Evolutionary conservation across 2,329 filamentous ascomycete species (phyloP).

Genomic region (Pestalotiopsis sp.): DNA sequence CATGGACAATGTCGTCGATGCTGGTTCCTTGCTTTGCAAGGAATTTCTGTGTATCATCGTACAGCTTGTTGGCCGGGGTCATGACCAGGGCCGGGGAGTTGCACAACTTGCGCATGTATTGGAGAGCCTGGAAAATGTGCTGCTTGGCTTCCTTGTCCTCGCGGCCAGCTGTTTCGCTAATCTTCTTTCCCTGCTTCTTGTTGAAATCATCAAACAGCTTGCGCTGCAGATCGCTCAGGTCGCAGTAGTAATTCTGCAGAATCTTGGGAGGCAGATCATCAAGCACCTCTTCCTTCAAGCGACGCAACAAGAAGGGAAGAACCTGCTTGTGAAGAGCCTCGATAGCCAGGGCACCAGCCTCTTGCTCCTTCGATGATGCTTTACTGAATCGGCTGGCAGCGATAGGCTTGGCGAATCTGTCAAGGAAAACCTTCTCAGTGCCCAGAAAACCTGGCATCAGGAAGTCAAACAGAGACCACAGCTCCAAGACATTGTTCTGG

Average conservation of each 20-base stretch:
- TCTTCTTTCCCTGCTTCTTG: conserved; percentile 87
- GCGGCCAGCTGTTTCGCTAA: conserved; percentile 80
- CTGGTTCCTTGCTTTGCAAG: conserved; percentile 79
- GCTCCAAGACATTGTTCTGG: conserved; percentile 94
- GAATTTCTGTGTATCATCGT: conserved; percentile 82
- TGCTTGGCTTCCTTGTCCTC: conserved; percentile 93
- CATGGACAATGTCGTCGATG: conserved; percentile 83
- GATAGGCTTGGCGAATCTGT: conserved; percentile 93
- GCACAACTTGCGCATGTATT: conserved; percentile 99
- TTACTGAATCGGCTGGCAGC: conserved; percentile 94
- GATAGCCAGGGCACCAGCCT: conserved; percentile 92
- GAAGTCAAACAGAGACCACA: conserved; percentile 99
- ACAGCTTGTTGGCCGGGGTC: conserved; percentile 90
- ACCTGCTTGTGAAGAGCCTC: conserved; percentile 99
- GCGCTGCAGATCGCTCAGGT: conserved; percentile 91
- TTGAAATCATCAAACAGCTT: conserved; percentile 96
- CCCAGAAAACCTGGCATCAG: conserved; percentile 98
- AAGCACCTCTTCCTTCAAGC: conserved; percentile 95
- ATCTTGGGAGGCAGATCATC: conserved; percentile 98
- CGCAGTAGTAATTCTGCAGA: conserved; percentile 98
- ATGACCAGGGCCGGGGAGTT: conserved; percentile 96
- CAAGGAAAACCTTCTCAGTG: conserved; percentile 91
- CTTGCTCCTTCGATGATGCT: conserved; percentile 97
- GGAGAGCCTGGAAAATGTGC: conserved; percentile 97
- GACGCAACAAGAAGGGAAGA: conserved; percentile 90